Evolutionary conservation across 1,139 yeast genomes (phyloP), one percentile per base, ranked within the genome.

Genomic region (Hyphopichia burtonii): DNA sequence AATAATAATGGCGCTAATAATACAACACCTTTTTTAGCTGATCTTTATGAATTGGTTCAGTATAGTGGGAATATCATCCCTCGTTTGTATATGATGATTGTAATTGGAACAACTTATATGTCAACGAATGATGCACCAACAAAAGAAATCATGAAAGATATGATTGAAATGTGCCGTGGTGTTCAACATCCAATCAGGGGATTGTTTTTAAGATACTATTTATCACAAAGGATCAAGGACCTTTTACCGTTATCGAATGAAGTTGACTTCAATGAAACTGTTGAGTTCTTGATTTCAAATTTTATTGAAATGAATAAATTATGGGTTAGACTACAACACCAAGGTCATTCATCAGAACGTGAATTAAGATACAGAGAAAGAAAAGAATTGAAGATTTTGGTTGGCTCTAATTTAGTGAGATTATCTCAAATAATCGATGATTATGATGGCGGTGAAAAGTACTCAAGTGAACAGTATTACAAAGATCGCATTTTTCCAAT

Each of bases 141-240:
- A 22, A 80, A 81, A 58, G 98, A 91, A 52, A 85, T 94, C 44
- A 80, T 93, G 82, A 88, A 86, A 59, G 99, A 93, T 59, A 85
- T 94, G 96, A 84, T 93, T 60, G 99, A 94, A 62, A 93, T 93
- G 99, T 86, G 96, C 50, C 78, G 96, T 35, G 99, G 98, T n/a
- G 96, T 91, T 2, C 99, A 93, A 63, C 94, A 89, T 58, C 99
- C 99, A 0, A 80, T 89, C 30, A 71, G 93, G 47, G 99, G 99
- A 1, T 68, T 93, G 47, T 93, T 93, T 61, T 68, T 94, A 55
- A 73, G 99, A 42, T 91, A 93, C 66, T 93, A 89, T 60, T 69
- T 93, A 37, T 82, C 93, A 4, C 98, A 93, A 60, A 74, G 91
- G 48, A 85, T 90, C 16, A 86, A 90, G 53, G 85, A 83, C 53